Percentiles rank a stretch among this genome's conserved stretches.
phyloP scores from a whole-genome alignment of 768 basidiomycete species.

The Mycena haematopus region DNA sequence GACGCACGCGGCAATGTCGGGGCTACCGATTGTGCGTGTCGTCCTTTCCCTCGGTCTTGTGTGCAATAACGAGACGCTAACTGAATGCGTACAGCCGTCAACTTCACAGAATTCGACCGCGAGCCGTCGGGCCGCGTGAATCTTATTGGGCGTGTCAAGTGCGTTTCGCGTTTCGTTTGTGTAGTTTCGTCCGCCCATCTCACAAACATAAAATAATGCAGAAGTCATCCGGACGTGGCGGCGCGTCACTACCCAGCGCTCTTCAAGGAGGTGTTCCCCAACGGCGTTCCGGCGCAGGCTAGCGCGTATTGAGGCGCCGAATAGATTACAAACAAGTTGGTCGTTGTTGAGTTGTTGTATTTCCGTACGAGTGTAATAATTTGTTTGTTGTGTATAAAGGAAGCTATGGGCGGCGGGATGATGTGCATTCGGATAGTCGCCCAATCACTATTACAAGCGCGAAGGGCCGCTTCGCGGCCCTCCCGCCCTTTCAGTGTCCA shows the following conservation, averaged over 20 bases:
- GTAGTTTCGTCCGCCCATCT: not conserved
- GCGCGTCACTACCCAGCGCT: slow-evolving; percentile 77
- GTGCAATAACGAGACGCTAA: no score
- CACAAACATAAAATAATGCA: slow-evolving; percentile 41
- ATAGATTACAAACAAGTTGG: no score
- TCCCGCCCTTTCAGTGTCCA: no score
- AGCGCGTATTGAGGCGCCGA: slow-evolving; percentile 58
- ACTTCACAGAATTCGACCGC: slow-evolving; percentile 76
- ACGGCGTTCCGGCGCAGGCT: slow-evolving; percentile 58
- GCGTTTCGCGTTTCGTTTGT: not conserved
- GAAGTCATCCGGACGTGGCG: slow-evolving; percentile 87
- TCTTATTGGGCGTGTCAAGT: slow-evolving; percentile 83
- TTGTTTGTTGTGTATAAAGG: no score
- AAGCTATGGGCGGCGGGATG: no score
- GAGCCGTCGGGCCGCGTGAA: slow-evolving; percentile 75
- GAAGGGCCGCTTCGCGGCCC: no score
- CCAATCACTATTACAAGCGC: no score
- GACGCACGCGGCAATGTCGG: slow-evolving; percentile 59
- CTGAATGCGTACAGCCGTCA: slow-evolving; percentile 64
- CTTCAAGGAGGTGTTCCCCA: slow-evolving; percentile 74
- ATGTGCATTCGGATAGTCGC: no score
- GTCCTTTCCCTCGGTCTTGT: no score
- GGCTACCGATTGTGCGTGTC: slow-evolving; percentile 65
- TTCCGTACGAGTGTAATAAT: no score
- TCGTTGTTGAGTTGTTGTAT: no score